phyloP scores from a whole-genome alignment of 2,329 filamentous ascomycete species.

The Escovopsis weberi region DNA sequence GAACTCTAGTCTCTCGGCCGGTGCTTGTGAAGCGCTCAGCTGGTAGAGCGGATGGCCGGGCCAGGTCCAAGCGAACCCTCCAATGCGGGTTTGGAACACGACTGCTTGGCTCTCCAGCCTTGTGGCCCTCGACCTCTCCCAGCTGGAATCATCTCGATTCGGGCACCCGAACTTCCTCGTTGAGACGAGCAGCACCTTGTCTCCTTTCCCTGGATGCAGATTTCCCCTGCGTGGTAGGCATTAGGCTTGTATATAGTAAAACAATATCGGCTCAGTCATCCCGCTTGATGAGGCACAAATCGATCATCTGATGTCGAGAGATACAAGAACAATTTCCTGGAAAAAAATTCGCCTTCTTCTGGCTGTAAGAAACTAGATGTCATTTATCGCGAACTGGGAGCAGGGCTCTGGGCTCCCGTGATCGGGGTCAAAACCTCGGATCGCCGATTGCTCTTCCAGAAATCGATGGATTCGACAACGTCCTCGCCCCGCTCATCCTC shows the following conservation, averaged over 20 bases:
- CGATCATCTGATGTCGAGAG: slow-evolving; percentile 8
- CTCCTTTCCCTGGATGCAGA: slow-evolving; percentile 2
- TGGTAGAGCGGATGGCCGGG: too few species aligned
- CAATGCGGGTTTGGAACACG: too few species aligned
- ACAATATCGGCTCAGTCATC: slow-evolving; percentile 10
- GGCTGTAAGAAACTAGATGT: not conserved
- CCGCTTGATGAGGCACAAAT: slow-evolving; percentile 7
- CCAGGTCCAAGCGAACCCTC: too few species aligned
- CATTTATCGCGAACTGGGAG: slow-evolving; percentile 6
- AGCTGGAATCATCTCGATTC: not conserved
- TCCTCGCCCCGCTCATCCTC: slow-evolving; percentile 92
- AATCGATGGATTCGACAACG: slow-evolving; percentile 87
- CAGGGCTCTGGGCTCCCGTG: slow-evolving; percentile 1
- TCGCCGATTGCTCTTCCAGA: slow-evolving; percentile 62
- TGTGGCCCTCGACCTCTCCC: slow-evolving; percentile 4
- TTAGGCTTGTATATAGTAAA: slow-evolving; percentile 7
- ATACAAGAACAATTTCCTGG: slow-evolving; percentile 16
- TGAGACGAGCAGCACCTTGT: not conserved
- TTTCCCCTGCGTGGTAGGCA: slow-evolving; percentile 4
- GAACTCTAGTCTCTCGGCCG: too few species aligned
- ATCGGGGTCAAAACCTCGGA: slow-evolving; percentile 23
- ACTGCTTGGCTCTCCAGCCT: not conserved
- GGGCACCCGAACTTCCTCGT: not conserved
- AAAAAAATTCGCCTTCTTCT: slow-evolving; percentile 5
- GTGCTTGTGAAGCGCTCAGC: too few species aligned